Conservation (phyloP, 495 filamentous ascomycete species). For the Xylaria bambusicola region DNA sequence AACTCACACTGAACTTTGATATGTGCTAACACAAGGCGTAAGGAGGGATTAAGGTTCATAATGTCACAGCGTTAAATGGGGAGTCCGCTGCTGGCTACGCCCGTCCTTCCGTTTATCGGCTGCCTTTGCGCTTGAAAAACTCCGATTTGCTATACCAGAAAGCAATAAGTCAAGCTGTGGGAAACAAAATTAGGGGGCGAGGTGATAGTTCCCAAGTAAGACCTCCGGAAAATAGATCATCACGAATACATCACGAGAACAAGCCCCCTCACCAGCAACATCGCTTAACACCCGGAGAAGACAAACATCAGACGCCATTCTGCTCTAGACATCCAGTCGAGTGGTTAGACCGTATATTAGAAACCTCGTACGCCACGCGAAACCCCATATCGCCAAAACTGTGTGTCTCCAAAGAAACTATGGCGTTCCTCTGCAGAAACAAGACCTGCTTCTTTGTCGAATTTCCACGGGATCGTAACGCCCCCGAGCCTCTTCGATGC, state of each 20-base stretch:
- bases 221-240: background rate
- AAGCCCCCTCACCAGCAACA: background rate
- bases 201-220: background rate
- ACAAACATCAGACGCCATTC: background rate
- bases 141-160: conserved; percentile 1
- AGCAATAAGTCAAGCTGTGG: background rate
- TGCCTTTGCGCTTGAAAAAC: background rate
- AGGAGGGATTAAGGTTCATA: conserved; percentile 15
- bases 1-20: background rate
- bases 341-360: conserved; percentile 30
- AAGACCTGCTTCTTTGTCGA: conserved; percentile 19
- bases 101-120: background rate
- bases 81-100: background rate
- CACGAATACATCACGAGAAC: conserved; percentile 4
- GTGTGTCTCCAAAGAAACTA: conserved; percentile 3
- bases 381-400: background rate
- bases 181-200: no score
- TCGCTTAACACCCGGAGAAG: background rate
- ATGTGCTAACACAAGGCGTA: background rate
- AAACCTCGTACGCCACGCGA: conserved; percentile 24
- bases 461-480: conserved; percentile 12
- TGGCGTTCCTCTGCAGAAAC: conserved; percentile 9
- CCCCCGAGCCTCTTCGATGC: conserved; percentile 24
- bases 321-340: conserved; percentile 21
- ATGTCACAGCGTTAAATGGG: background rate